phyloP scores from a whole-genome alignment of 768 basidiomycete genomes.

The Mycena belliarum region DNA sequence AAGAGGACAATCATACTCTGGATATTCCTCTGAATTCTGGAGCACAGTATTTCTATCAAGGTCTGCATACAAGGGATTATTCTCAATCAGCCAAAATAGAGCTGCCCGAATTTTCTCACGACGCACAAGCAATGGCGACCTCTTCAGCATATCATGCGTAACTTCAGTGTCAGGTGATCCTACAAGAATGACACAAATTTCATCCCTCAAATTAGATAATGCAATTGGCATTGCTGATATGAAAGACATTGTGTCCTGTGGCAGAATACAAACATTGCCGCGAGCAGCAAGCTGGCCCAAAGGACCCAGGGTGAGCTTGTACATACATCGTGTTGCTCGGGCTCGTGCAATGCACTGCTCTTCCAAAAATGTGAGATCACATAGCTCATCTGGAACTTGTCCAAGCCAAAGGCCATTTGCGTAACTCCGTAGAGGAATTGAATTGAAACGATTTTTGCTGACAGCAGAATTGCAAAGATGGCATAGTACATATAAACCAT shows the following conservation, averaged over 20 bases:
- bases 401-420: slow-evolving; percentile 27
- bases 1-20: slow-evolving; percentile 13
- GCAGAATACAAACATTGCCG: slow-evolving; percentile 24
- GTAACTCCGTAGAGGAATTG: slow-evolving; percentile 24
- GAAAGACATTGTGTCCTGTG: slow-evolving; percentile 20
- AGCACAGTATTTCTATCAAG: slow-evolving; percentile 2
- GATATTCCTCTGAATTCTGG: slow-evolving; percentile 13
- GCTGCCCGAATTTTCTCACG: neutral
- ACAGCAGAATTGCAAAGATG: slow-evolving; percentile 14
- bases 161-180: slow-evolving; percentile 20
- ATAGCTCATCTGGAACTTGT: slow-evolving; percentile 12
- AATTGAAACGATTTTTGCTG: slow-evolving; percentile 1
- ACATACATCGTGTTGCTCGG: slow-evolving; percentile 13
- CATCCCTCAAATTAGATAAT: slow-evolving; percentile 11
- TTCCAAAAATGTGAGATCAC: slow-evolving; percentile 20
- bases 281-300: slow-evolving; percentile 23
- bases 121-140: slow-evolving; percentile 19
- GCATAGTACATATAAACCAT: slow-evolving; percentile 5
- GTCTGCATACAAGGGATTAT: slow-evolving; percentile 16
- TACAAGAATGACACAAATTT: slow-evolving; percentile 26
- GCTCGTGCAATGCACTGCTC: slow-evolving; percentile 19
- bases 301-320: slow-evolving; percentile 19
- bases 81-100: neutral
- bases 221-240: slow-evolving; percentile 14
- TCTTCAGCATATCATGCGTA: slow-evolving; percentile 13